Conservation (phyloP, 2,329 filamentous ascomycete genomes). For the Trichoderma koningii region DNA sequence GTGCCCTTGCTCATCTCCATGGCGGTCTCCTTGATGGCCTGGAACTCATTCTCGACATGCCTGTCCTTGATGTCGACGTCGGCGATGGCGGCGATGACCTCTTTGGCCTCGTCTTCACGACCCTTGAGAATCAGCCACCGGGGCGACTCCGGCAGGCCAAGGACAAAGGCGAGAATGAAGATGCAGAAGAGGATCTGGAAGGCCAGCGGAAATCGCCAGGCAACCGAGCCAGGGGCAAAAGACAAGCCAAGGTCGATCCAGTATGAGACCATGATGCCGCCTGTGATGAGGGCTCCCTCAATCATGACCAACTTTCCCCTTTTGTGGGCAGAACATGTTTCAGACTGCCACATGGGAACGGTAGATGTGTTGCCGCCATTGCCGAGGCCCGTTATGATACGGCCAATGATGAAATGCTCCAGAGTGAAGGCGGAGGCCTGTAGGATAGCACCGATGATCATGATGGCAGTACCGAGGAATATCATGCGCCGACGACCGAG, state of each 20-base stretch:
- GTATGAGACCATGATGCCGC: slow-evolving; percentile 59
- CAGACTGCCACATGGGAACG: slow-evolving; percentile 62
- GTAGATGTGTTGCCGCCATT: slow-evolving; percentile 61
- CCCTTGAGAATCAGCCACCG: slow-evolving; percentile 51
- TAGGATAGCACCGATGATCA: slow-evolving; percentile 59
- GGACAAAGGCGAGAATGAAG: slow-evolving; percentile 56
- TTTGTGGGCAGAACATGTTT: slow-evolving; percentile 59
- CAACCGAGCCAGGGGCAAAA: slow-evolving; percentile 46
- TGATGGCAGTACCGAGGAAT: slow-evolving; percentile 60
- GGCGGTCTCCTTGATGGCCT: slow-evolving; percentile 66
- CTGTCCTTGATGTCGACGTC: slow-evolving; percentile 57
- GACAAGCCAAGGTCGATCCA: slow-evolving; percentile 63
- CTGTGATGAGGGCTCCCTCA: slow-evolving; percentile 59
- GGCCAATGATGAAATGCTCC: slow-evolving; percentile 59
- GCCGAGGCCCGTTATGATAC: slow-evolving; percentile 60
- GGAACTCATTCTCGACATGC: slow-evolving; percentile 59
- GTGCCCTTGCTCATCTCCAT: slow-evolving; percentile 65
- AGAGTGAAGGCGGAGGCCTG: slow-evolving; percentile 59
- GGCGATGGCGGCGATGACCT: slow-evolving; percentile 56
- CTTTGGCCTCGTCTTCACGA: slow-evolving; percentile 49
- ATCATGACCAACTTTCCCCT: slow-evolving; percentile 64
- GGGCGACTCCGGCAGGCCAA: slow-evolving; percentile 57
- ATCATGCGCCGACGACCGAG: slow-evolving; percentile 62
- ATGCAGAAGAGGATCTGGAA: slow-evolving; percentile 60
- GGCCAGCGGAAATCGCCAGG: slow-evolving; percentile 62